These are phyloP conservation scores for Graphilbum sp. DNA, from an alignment of 2,329 filamentous ascomycete genomes.

Conservation along the genomic window DNA sequence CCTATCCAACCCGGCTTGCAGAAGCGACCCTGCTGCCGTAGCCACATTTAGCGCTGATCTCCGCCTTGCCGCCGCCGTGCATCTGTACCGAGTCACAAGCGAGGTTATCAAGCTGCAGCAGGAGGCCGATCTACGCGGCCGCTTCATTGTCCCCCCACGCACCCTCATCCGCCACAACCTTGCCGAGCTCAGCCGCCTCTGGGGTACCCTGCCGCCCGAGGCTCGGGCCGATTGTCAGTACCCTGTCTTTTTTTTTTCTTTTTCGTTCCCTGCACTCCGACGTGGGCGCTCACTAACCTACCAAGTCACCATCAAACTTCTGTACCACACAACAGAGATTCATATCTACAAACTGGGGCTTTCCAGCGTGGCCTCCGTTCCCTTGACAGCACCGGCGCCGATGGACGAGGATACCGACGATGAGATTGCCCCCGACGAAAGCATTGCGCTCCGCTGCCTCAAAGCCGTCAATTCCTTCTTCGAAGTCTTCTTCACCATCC, in stretches of 20 bases:
- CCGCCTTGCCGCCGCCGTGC: constrained; percentile 8
- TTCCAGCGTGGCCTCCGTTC: constrained; percentile 1
- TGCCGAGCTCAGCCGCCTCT: constrained; percentile 6
- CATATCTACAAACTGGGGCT: constrained; percentile 10
- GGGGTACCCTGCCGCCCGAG: constrained; percentile 2
- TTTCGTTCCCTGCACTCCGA: neutral
- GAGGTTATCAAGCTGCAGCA: constrained; percentile 6
- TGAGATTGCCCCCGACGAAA: neutral
- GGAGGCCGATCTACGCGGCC: constrained; percentile 7
- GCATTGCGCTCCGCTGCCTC: constrained; percentile 7
- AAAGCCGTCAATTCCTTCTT: constrained; percentile 7
- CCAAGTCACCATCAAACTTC: constrained; percentile 6
- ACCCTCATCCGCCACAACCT: constrained; percentile 5
- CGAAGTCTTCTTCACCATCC: constrained; percentile 8
- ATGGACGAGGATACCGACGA: neutral
- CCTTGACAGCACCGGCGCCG: neutral
- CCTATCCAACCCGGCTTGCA: neutral
- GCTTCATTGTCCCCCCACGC: constrained; percentile 2
- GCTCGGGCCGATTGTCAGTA: constrained; percentile 3
- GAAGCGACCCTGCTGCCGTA: neutral
- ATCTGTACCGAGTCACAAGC: constrained; percentile 8
- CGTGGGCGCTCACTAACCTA: no score
- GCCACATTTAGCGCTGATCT: constrained; percentile 1
- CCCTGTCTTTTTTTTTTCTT: neutral
- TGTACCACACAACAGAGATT: constrained; percentile 9